These are phyloP conservation scores for Globisporangium spiculum DNA, from an alignment of 352 stramenopile genomes.

Conservation along the genomic window DNA sequence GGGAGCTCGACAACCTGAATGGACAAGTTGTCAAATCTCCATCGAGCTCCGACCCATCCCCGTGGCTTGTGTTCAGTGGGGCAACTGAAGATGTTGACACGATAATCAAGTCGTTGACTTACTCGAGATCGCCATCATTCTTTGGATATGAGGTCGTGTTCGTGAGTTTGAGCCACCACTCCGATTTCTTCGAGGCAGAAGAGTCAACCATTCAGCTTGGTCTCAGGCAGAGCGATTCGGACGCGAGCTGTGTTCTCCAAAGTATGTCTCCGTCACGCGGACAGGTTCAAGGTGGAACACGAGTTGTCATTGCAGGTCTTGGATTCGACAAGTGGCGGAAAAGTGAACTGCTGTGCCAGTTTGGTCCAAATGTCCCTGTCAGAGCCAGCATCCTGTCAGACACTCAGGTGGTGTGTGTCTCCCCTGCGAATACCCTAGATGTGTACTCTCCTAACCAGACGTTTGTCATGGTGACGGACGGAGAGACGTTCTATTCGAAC, in stretches of 20 bases:
- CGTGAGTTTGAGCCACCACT: slow-evolving; percentile 39
- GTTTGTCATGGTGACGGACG: slow-evolving; percentile 61
- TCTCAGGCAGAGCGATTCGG: slow-evolving; percentile 30
- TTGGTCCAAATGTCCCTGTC: slow-evolving; percentile 41
- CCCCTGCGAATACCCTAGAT: slow-evolving; percentile 25
- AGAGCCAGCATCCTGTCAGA: slow-evolving; percentile 34
- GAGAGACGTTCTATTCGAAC: slow-evolving; percentile 55
- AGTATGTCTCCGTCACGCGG: slow-evolving; percentile 31
- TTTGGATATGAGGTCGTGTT: slow-evolving; percentile 65
- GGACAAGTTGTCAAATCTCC: slow-evolving; percentile 26
- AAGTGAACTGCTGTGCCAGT: slow-evolving; percentile 43
- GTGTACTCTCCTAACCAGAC: slow-evolving; percentile 24
- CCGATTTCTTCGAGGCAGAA: slow-evolving; percentile 42
- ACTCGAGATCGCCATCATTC: slow-evolving; percentile 45
- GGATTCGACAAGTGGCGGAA: slow-evolving; percentile 34
- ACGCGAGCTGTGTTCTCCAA: slow-evolving; percentile 21
- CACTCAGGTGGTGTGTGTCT: slow-evolving; percentile 34
- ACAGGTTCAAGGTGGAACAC: slow-evolving; percentile 37
- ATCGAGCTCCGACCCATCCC: slow-evolving; percentile 22
- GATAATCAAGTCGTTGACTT: slow-evolving; percentile 44
- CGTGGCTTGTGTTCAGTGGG: slow-evolving; percentile 37
- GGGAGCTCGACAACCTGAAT: slow-evolving; percentile 13
- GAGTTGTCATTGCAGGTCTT: slow-evolving; percentile 33
- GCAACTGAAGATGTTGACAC: slow-evolving; percentile 26
- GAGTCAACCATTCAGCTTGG: slow-evolving; percentile 41